Percentiles rank a stretch among this genome's conserved stretches.
These are phyloP conservation scores for Marchantia polymorpha DNA, from an alignment of 225 moss, liverwort and hornwort species.

Conservation along the genomic window DNA sequence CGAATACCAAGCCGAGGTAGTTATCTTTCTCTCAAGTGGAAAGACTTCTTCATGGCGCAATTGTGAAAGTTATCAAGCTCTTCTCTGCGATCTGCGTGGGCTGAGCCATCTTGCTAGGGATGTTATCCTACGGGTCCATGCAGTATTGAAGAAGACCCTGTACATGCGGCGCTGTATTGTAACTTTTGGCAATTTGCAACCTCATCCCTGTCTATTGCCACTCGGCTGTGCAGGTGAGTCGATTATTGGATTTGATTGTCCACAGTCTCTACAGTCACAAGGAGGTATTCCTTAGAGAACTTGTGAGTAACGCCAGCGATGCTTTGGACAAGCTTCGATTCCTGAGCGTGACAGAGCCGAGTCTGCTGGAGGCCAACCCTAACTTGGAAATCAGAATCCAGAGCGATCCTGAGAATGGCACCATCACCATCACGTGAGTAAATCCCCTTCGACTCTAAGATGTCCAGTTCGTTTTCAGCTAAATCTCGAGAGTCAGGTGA, in stretches of 20 bases:
- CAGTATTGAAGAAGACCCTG: too few species aligned
- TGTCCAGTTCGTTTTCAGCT: too few species aligned
- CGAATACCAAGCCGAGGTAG: slow-evolving; percentile 95
- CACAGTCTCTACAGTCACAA: slow-evolving; percentile 95
- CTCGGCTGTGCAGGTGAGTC: slow-evolving; percentile 54
- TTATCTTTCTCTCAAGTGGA: not conserved
- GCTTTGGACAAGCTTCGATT: slow-evolving; percentile 95
- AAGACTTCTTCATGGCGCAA: too few species aligned
- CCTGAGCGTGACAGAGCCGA: slow-evolving; percentile 85
- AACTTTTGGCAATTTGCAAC: too few species aligned
- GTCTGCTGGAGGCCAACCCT: slow-evolving; percentile 65
- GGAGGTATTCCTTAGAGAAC: slow-evolving; percentile 88
- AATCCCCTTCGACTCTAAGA: not conserved
- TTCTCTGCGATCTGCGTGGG: too few species aligned
- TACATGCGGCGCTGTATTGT: too few species aligned
- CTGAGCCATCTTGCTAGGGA: too few species aligned
- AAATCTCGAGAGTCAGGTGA: too few species aligned
- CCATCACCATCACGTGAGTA: slow-evolving; percentile 70
- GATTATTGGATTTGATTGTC: slow-evolving; percentile 86
- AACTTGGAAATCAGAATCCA: slow-evolving; percentile 81
- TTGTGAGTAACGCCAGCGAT: slow-evolving; percentile 94
- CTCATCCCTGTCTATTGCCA: not conserved
- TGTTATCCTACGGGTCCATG: too few species aligned
- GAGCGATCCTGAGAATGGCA: slow-evolving; percentile 68
- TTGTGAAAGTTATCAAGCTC: too few species aligned